Evolutionary conservation across 176 grass and related monocot genomes (phyloP).

Genomic region (Tuctoria greenei): DNA sequence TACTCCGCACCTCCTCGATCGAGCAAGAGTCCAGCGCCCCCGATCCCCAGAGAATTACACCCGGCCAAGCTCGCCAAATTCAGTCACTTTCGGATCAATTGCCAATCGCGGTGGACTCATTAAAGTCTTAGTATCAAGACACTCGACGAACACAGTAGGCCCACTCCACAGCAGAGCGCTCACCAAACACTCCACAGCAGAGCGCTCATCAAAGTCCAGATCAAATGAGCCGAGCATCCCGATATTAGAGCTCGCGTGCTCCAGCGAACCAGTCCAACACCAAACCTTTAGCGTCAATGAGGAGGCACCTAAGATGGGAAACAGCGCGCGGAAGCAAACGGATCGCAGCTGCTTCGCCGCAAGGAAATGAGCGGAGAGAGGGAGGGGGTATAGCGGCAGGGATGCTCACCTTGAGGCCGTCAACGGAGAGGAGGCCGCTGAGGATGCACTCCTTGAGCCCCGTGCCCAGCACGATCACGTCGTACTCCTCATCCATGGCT

Average conservation of each 20-base stretch:
- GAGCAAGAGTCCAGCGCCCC: neutral
- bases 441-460: constrained; percentile 99
- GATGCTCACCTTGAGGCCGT: constrained; percentile 75
- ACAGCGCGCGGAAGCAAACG: constrained; percentile 13
- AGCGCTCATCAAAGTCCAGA: constrained; percentile 15
- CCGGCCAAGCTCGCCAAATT: neutral
- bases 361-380: neutral
- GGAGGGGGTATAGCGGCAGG: neutral
- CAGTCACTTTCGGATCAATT: neutral
- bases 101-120: neutral
- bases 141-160: neutral
- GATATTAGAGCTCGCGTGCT: constrained; percentile 17
- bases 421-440: constrained; percentile 96
- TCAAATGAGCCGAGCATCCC: constrained; percentile 22
- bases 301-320: neutral
- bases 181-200: neutral
- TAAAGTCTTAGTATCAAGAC: neutral
- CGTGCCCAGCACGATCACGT: constrained; percentile 94
- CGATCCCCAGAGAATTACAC: constrained; percentile 2
- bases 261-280: constrained; percentile 17
- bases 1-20: neutral
- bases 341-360: constrained; percentile 3
- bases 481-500: constrained; percentile 98
- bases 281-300: neutral
- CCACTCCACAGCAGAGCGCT: neutral